Evolutionary conservation across 192 early-diverging fungal species (phyloP).

Genomic region (Coemansia sp.): DNA sequence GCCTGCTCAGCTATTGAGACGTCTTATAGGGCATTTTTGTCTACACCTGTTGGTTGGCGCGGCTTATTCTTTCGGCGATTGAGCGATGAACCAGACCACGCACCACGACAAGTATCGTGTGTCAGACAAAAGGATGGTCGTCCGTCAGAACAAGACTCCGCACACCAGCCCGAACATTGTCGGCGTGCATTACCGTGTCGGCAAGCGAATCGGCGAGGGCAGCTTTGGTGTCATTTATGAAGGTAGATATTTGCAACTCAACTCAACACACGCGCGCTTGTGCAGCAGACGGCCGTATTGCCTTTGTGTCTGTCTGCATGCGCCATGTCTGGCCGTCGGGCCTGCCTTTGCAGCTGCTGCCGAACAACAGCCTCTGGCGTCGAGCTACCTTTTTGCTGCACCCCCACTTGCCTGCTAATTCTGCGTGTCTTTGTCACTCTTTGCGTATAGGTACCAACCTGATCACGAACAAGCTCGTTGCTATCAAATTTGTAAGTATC

Average conservation of each 20-base stretch:
- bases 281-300: neutral
- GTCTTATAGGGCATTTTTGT: neutral
- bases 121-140: constrained; percentile 44
- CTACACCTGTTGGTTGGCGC: neutral
- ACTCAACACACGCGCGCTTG: neutral
- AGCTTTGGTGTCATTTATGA: constrained; percentile 99
- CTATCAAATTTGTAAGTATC: constrained; percentile 85
- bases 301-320: constrained; percentile 2
- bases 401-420: neutral
- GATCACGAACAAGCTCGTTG: constrained; percentile 86
- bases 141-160: constrained; percentile 39
- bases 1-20: neutral
- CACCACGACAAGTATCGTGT: constrained; percentile 52
- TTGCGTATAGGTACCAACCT: constrained; percentile 62
- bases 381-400: neutral
- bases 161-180: constrained; percentile 75
- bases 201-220: constrained; percentile 95
- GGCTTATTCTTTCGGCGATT: neutral
- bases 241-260: constrained; percentile 59
- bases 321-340: neutral
- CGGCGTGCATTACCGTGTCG: constrained; percentile 93
- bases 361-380: too few species aligned
- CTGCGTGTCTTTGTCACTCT: neutral
- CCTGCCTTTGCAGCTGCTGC: constrained; percentile 1
- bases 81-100: constrained; percentile 40